phyloP scores from a whole-genome alignment of 306 rosid species.

The Trifolium repens region DNA sequence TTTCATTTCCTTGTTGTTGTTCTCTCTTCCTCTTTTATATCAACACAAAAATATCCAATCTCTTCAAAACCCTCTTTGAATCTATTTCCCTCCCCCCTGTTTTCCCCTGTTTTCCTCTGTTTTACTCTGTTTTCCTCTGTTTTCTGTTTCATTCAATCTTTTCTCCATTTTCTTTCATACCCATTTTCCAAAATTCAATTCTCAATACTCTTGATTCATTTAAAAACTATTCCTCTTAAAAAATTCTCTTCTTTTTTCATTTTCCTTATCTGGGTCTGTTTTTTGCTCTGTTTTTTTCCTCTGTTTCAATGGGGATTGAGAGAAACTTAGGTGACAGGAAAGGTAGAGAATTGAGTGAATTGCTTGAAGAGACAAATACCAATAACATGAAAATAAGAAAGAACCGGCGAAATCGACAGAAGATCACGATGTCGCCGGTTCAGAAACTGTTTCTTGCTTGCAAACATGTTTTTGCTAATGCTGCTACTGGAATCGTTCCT shows the following conservation, averaged over 20 bases:
- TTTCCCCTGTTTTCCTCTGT: conserved; percentile 7
- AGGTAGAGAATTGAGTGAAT: conserved; percentile 52
- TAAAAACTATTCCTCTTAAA: neutral
- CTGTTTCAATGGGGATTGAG: conserved; percentile 74
- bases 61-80: conserved; percentile 39
- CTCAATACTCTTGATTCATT: neutral
- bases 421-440: conserved; percentile 59
- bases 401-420: conserved; percentile 59
- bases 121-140: conserved; percentile 37
- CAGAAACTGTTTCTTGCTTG: conserved; percentile 74
- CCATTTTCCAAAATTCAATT: conserved; percentile 26
- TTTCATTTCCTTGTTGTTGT: conserved; percentile 30
- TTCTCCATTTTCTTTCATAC: conserved; percentile 1
- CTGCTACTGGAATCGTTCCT: conserved; percentile 62
- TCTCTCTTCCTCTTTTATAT: conserved; percentile 39
- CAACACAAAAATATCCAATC: conserved; percentile 4
- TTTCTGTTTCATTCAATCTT: conserved; percentile 20
- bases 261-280: neutral
- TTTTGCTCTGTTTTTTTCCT: neutral
- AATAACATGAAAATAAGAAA: conserved; percentile 54
- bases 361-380: conserved; percentile 57
- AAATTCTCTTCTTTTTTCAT: neutral
- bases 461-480: conserved; percentile 61
- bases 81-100: neutral
- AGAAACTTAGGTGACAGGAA: conserved; percentile 52